Evolutionary conservation across 2,329 filamentous ascomycete genomes (phyloP), one percentile per base, ranked within the genome.

Genomic region (Penicillium sp.): DNA sequence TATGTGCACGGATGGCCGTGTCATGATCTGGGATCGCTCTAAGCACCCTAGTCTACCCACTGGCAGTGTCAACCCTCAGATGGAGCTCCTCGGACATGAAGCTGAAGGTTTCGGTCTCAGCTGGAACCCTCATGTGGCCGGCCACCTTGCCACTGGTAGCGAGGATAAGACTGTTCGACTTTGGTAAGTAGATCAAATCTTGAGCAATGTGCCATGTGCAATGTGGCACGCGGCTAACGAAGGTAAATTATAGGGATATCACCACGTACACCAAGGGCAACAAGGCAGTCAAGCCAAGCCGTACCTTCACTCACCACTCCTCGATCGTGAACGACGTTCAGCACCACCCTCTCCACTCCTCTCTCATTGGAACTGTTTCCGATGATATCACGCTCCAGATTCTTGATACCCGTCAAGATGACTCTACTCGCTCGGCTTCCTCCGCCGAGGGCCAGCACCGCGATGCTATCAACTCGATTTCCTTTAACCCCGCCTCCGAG

Each of bases 301-400:
- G 88, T 45, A 88, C 84, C 38, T 97, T 94, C 75, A 93, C 86
- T 1, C 90, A 97, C 62, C 95, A 99, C 73, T 87, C 83, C 18
- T 87, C 93, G 24, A 89, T 94, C 50, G 94, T 99, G 70, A 99
- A 99, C 72, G 94, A 99, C 68, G 92, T 99, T 31, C 92, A 97
- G 75, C 91, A 96, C 70, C 93, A 97, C 66, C 92, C 93, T 8
- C 83, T 92, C 41, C 90, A 93, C 59, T 87, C 86, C 66, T 86
- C 87, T 64, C 87, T 95, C 59, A 89, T 99, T 57, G 95, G 93
- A 58, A 93, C 90, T 14, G 94, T 96, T 3, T 97, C 94, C 4
- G 94, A 99, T 71, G 94, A 99, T 71, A 82, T 94, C 63, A 97
- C 91, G 7, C 85, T 97, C 57, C 90, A 97, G 73, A 88, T 99